Evolutionary conservation across 1,284 basidiomycete genomes (phyloP), one percentile per base, ranked within the genome.

Genomic region (Apiotrichum akiyoshidainum): DNA sequence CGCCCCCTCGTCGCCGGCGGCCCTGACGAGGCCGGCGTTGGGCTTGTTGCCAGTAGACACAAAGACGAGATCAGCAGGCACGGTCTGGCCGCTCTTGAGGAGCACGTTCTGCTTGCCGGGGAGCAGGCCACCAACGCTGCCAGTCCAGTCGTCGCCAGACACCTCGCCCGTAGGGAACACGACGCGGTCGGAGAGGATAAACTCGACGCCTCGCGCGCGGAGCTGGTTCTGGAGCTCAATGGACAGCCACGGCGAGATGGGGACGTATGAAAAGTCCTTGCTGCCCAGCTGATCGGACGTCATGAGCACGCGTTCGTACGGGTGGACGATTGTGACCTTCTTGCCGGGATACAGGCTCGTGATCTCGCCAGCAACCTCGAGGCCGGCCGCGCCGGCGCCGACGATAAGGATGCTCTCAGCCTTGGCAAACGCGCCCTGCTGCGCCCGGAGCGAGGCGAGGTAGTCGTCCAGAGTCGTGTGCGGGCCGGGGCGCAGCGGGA

Each of bases 281-380:
- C 55, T 63, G 45, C 58, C 58, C 17, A 58, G 58, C 7, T 34
- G 46, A 54, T 63, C 58, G 31, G 40, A 40, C 3, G 70, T 68
- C 61, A 72, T 59, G 5, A 75, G 66, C 5, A 73, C 65, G 8
- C 65, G 63, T 2, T 62, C 40, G n/a, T 55, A 52, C 47, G 61
- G 60, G 54, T 75, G 74, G 13, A 74, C 67, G 17, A 65, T 54
- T 7, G 58, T 57, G 35, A 65, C 37, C 44, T 54, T 55, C 40
- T 65, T 73, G 17, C 59, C 55, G 12, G 71, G 73, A 61, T 71
- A 65, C 17, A 47, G 51, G 5, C 66, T 63, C 45, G 65, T 60
- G 51, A 76, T 67, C 53, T 76, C 75, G 46, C 81, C 81, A 0
- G 78, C 78, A 42, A 78, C 70, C 52, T 82, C 81, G 35, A 82